Evolutionary conservation across 805 yeast genomes (phyloP).

Genomic region (Cyberlindnera bimundalis): DNA sequence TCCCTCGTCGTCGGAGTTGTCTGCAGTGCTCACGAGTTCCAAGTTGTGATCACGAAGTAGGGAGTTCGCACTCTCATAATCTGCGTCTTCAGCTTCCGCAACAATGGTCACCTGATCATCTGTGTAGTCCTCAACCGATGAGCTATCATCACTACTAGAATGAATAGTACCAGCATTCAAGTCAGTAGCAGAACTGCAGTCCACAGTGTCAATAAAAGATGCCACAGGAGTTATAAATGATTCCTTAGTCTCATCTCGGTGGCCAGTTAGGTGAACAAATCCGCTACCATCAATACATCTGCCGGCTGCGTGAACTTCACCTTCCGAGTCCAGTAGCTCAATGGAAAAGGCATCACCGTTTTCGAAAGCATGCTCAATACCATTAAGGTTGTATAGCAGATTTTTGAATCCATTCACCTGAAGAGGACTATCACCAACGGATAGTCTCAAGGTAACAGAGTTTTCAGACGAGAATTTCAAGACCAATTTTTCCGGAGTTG

Average conservation of each 20-base stretch:
- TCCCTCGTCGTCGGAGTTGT: slow-evolving; percentile 4
- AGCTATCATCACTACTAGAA: not conserved
- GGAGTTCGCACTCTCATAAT: not conserved
- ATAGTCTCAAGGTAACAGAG: slow-evolving; percentile 1
- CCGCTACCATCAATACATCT: slow-evolving; percentile 3
- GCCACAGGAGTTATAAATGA: not conserved
- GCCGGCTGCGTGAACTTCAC: slow-evolving; percentile 4
- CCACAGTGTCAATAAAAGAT: not conserved
- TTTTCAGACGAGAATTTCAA: slow-evolving; percentile 4
- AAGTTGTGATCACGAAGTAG: not conserved
- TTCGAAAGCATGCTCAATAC: slow-evolving; percentile 1
- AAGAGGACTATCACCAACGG: slow-evolving; percentile 3
- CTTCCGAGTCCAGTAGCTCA: slow-evolving; percentile 4
- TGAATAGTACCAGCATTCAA: not conserved
- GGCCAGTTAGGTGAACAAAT: slow-evolving; percentile 1
- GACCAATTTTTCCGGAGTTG: slow-evolving; percentile 6
- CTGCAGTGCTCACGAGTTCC: slow-evolving; percentile 8
- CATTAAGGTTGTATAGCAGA: slow-evolving; percentile 4
- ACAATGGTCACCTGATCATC: not conserved
- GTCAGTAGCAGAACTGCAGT: too few relatives aligned
- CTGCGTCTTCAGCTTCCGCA: not conserved
- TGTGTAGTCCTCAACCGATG: not conserved
- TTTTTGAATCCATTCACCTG: slow-evolving; percentile 8
- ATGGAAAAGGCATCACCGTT: slow-evolving; percentile 1
- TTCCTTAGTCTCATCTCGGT: not conserved